Conservation (phyloP, 257 asterid species). For the Solanum chilense region DNA sequence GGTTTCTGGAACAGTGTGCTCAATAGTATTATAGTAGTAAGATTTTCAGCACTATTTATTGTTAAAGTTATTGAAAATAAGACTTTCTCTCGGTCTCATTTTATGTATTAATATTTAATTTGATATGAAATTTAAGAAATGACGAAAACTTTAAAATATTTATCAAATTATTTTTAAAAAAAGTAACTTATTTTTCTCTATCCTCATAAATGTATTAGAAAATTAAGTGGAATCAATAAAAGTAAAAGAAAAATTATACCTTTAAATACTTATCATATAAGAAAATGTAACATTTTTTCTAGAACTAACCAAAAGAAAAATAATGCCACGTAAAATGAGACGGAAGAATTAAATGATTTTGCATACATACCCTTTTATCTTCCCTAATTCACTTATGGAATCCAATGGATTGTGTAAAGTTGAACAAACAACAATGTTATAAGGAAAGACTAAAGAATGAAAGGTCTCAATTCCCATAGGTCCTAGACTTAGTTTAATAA, state of each 20-base stretch:
- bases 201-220: no score
- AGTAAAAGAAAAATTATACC: fast-evolving
- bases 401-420: neutral
- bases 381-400: neutral
- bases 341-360: no score
- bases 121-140: fast-evolving
- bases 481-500: neutral
- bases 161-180: fast-evolving
- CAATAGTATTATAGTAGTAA: no score
- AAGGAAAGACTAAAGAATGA: neutral
- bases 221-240: no score
- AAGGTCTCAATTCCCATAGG: neutral
- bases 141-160: fast-evolving
- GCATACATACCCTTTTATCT: no score
- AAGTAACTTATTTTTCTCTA: no score
- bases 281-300: fast-evolving
- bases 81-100: fast-evolving
- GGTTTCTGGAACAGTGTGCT: neutral
- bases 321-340: no score
- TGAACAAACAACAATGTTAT: neutral
- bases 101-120: fast-evolving
- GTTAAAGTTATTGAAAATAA: no score
- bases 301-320: fast-evolving
- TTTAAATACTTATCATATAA: no score
- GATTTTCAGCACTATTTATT: neutral